Evolutionary conservation across 2,329 filamentous ascomycete genomes (phyloP).

Genomic region (Metarhizium humberi): DNA sequence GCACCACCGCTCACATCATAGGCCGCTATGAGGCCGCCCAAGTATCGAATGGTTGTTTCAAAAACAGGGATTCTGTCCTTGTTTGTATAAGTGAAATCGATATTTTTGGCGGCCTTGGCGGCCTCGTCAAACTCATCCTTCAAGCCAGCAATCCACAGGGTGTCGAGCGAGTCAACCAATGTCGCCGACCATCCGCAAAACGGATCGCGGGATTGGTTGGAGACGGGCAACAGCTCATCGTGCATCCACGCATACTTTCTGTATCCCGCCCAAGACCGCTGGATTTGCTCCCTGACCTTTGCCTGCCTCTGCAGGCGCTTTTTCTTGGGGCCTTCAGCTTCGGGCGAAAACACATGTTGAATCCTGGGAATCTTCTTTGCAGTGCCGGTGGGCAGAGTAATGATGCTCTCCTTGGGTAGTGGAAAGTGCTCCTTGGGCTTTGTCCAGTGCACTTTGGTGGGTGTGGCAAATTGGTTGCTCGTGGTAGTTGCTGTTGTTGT

Average conservation of each 20-base stretch:
- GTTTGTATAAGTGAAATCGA: conserved; percentile 71
- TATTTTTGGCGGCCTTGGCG: conserved; percentile 55
- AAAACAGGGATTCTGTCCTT: conserved; percentile 74
- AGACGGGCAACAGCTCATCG: conserved; percentile 74
- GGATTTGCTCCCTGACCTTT: conserved; percentile 64
- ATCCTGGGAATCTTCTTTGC: conserved; percentile 65
- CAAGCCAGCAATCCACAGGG: conserved; percentile 78
- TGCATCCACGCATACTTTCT: conserved; percentile 71
- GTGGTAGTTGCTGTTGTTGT: not conserved
- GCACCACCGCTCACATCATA: conserved; percentile 72
- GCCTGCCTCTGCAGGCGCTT: conserved; percentile 56
- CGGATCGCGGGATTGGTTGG: conserved; percentile 59
- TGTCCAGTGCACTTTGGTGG: conserved; percentile 54
- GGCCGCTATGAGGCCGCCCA: conserved; percentile 76
- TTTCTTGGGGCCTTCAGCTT: conserved; percentile 49
- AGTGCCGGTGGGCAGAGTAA: conserved; percentile 63
- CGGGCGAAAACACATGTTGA: conserved; percentile 62
- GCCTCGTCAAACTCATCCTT: conserved; percentile 73
- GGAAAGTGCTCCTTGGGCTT: conserved; percentile 72
- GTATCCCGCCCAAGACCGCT: conserved; percentile 76
- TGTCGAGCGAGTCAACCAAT: conserved; percentile 73
- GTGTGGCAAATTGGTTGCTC: conserved; percentile 1
- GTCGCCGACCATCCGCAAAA: conserved; percentile 92
- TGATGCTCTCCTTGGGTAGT: conserved; percentile 59
- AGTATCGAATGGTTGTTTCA: conserved; percentile 83